Evolutionary conservation across 2,329 filamentous ascomycete genomes (phyloP).

Genomic region (Fusarium guadeloupense): DNA sequence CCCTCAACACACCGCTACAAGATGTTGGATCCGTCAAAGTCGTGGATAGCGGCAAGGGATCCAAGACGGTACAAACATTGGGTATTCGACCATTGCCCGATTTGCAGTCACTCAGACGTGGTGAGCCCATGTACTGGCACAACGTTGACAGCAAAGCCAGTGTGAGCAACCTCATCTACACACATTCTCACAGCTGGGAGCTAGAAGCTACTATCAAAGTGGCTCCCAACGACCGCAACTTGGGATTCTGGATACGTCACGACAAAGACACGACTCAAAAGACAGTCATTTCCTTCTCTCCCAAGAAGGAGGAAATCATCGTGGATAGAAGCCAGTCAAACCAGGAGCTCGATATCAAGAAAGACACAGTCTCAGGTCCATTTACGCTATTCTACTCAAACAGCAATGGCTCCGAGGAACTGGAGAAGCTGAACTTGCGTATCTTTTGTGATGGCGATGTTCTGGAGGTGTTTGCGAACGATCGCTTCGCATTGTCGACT

Average conservation of each 20-base stretch:
- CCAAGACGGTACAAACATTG: constrained; percentile 55
- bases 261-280: constrained; percentile 40
- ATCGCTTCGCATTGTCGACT: constrained; percentile 42
- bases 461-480: constrained; percentile 43
- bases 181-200: constrained; percentile 35
- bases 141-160: neutral
- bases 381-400: constrained; percentile 55
- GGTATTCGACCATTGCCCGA: constrained; percentile 46
- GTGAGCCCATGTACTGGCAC: constrained; percentile 22
- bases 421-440: constrained; percentile 35
- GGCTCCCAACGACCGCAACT: neutral
- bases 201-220: constrained; percentile 39
- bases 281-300: constrained; percentile 53
- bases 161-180: neutral
- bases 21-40: constrained; percentile 55
- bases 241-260: constrained; percentile 42
- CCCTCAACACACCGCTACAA: constrained; percentile 48
- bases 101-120: constrained; percentile 35
- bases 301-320: constrained; percentile 50
- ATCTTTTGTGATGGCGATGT: constrained; percentile 42
- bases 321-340: constrained; percentile 51
- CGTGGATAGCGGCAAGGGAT: neutral
- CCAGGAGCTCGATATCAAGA: constrained; percentile 47
- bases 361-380: constrained; percentile 49
- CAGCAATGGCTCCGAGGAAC: constrained; percentile 8